Base-by-base conservation (phyloP, 805 yeast species). In the Pichia phayaonensis region DNA sequence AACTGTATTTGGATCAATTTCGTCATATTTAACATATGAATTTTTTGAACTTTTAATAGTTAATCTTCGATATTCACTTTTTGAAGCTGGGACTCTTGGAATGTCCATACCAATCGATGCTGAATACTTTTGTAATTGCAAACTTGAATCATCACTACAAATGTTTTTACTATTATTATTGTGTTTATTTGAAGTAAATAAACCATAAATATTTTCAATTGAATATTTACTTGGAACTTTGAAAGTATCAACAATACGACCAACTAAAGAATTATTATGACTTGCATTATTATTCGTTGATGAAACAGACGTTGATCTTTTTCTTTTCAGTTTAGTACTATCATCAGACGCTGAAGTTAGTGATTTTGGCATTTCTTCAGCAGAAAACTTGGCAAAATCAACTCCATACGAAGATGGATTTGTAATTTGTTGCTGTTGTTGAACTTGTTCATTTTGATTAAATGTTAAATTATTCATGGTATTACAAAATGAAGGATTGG, bases 1-100 rank as follows among this genome's bases (percentile, higher is more conserved):
- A 6, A 66, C 68, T 27, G 56, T 56, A 42, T 66, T 62, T 10
- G 70, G 62, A 49, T 63, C 58, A 31, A 66, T 65, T n/a, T 64
- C 67, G 36, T 58, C 55, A 45, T 52, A 66, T 21, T 59, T 59
- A 20, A 56, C 55, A 45, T 56, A 61, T 2, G 61, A 46, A 20
- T 61, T 61, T 39, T 59, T 60, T 18, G 62, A 59, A 45, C 59
- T 48, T 48, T 61, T 61, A 4, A 65, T 56, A 3, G 56, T 49
- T 26, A 65, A 50, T 42, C 58, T 59, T 50, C 67, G 55, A 39
- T 56, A 61, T 38, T 65, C 67, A 3, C 61, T 56, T 40, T 58
- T 59, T 8, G 46, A 36, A 38, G 50, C 51, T 45, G 51, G 52
- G 27, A 49, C 50, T 50, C 45, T 49, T 41, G 41, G 52, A 40